Base-by-base conservation (phyloP, 2,329 filamentous ascomycete genomes). In the Penicillium sp. region DNA sequence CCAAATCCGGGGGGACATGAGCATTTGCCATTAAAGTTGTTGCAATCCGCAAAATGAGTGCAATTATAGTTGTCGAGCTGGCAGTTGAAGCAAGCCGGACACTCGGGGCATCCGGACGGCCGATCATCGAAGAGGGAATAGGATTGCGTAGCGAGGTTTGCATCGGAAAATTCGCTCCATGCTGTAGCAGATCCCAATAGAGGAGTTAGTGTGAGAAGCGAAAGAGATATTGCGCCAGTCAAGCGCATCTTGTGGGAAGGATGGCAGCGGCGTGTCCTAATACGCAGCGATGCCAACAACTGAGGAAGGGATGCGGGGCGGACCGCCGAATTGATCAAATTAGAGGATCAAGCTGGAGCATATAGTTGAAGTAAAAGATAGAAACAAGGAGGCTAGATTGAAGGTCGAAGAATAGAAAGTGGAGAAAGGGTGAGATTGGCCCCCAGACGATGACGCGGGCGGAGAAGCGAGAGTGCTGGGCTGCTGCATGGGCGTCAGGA, bases 61-160 rank as follows among this genome's bases (percentile, higher is more conserved):
- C 94, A 99, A 61, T 86, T 87, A 75, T 96, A 96, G 61, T 90
- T 91, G 29, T 94, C 93, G 17, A 99, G 85, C 58, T 97, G 89
- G 79, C 94, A 99, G 84, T 99, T 97, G 83, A 99, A 99, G 81
- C 94, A 93, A 64, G 67, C 69, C 10, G 71, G 74, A 57, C 68
- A 81, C 33, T 76, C 68, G 51, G 73, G 68, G 7, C 68, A 81
- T 35, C 76, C 68, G 51, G 73, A 67, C 7, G 91, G 89, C 49
- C 90, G 85, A 68, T 89, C 86, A 64, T 86, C 88, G 77, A 90
- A 84, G 47, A 93, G 78, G 38, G 88, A 83, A 70, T 92, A 81
- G 71, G 89, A 85, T 42, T 85, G 84, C 81, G 84, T 71, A 84
- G 79, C 77, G 83, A 85, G 65, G 86, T 84, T 66, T 62, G 82